Evolutionary conservation across 2,329 filamentous ascomycete genomes (phyloP).

Genomic region (Blastomyces parvus): DNA sequence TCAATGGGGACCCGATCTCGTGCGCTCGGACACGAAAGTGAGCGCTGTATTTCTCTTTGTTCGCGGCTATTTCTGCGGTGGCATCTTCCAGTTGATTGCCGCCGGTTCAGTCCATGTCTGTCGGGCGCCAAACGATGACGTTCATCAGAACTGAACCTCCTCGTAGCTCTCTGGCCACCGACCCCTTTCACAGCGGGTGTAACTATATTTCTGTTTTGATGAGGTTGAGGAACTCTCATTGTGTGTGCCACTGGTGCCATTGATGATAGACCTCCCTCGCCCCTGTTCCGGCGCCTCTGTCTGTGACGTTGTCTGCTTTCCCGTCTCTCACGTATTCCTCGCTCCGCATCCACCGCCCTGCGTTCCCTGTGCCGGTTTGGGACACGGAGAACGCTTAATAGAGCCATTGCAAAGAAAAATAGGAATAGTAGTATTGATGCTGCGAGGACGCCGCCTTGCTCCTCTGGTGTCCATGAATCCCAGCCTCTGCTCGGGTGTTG

Average conservation of each 20-base stretch:
- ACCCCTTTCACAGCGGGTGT: background rate
- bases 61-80: background rate
- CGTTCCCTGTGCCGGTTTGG: background rate
- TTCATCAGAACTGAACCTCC: background rate
- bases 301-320: background rate
- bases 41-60: background rate
- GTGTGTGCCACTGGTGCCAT: background rate
- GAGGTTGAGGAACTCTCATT: background rate
- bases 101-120: background rate
- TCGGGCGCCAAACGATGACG: background rate
- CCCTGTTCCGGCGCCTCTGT: background rate
- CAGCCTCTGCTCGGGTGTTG: slow-evolving; percentile 11
- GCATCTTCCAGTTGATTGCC: background rate
- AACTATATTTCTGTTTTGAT: background rate
- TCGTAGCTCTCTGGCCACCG: background rate
- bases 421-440: slow-evolving; percentile 20
- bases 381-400: slow-evolving; percentile 10
- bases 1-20: background rate
- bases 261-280: background rate
- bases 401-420: slow-evolving; percentile 17
- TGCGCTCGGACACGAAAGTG: background rate
- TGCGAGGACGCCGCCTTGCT: slow-evolving; percentile 23
- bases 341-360: background rate
- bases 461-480: slow-evolving; percentile 21
- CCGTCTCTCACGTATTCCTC: background rate